Conservation (phyloP, 2,329 filamentous ascomycete species). For the Ceratocystis huliohia region DNA sequence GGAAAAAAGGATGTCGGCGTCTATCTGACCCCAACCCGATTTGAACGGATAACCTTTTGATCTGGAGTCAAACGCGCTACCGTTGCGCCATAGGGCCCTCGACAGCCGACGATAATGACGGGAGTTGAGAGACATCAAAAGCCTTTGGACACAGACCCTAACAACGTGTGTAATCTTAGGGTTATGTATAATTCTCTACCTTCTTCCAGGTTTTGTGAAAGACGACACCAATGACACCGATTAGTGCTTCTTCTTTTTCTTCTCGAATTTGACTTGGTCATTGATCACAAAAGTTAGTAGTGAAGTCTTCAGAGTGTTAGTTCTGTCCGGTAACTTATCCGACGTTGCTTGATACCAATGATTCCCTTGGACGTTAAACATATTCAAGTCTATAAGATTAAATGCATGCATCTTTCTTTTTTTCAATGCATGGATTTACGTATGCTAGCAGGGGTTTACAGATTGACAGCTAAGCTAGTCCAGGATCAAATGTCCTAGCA, state of each 20-base stretch:
- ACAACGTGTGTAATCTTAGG: no score
- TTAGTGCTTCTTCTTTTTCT: no score
- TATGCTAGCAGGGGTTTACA: neutral
- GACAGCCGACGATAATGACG: neutral
- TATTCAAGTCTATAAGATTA: no score
- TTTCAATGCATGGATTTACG: neutral
- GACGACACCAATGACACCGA: no score
- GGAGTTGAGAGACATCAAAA: neutral
- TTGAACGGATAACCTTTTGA: constrained; percentile 21
- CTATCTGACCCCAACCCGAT: constrained; percentile 17
- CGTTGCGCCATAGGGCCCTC: constrained; percentile 19
- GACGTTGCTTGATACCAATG: no score
- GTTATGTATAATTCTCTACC: no score
- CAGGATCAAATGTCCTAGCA: neutral
- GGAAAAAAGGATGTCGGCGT: neutral
- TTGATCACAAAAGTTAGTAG: no score
- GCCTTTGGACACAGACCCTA: neutral
- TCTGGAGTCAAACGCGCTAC: constrained; percentile 20
- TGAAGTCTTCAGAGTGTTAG: no score
- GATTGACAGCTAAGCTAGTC: neutral
- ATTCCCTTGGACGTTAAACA: no score
- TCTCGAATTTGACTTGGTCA: no score
- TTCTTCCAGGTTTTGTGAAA: no score
- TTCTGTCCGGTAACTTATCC: no score
- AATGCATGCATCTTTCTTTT: neutral